Evolutionary conservation across 345 rosid species (phyloP).

Genomic region (Boechera stricta): DNA sequence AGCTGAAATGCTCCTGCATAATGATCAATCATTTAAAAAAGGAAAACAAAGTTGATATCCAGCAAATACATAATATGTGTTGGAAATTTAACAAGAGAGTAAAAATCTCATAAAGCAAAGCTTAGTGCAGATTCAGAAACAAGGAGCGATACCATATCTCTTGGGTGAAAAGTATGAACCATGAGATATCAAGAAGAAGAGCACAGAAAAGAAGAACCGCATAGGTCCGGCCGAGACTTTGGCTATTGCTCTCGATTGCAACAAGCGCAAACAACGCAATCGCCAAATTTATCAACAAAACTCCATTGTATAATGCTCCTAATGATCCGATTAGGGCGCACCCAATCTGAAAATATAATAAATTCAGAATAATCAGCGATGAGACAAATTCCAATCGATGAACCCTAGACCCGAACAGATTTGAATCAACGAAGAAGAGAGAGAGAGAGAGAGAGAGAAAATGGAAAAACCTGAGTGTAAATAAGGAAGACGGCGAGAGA

Average conservation of each 20-base stretch:
- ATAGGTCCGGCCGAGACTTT: slow-evolving; percentile 78
- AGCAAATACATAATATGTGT: background rate
- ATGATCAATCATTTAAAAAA: slow-evolving; percentile 3
- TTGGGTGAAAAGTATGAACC: slow-evolving; percentile 73
- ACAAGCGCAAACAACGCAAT: slow-evolving; percentile 87
- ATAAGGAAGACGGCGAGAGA: slow-evolving; percentile 80
- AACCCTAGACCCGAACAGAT: slow-evolving; percentile 37
- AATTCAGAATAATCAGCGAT: background rate
- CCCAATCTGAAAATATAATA: slow-evolving; percentile 58
- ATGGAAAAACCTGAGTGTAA: slow-evolving; percentile 66
- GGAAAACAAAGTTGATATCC: background rate
- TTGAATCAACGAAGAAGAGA: background rate
- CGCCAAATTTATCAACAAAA: slow-evolving; percentile 65
- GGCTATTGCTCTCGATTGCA: slow-evolving; percentile 86
- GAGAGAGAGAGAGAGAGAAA: background rate
- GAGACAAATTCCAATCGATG: slow-evolving; percentile 16
- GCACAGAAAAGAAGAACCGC: slow-evolving; percentile 80
- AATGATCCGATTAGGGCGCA: slow-evolving; percentile 88
- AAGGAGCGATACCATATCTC: slow-evolving; percentile 62
- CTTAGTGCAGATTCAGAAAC: background rate
- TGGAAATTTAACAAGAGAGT: background rate
- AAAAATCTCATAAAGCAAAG: background rate
- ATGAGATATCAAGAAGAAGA: slow-evolving; percentile 63
- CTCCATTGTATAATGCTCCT: slow-evolving; percentile 90
- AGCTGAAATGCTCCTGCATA: slow-evolving; percentile 66